Conservation (phyloP, 2,329 filamentous ascomycete genomes). For the Fusarium sp. region DNA sequence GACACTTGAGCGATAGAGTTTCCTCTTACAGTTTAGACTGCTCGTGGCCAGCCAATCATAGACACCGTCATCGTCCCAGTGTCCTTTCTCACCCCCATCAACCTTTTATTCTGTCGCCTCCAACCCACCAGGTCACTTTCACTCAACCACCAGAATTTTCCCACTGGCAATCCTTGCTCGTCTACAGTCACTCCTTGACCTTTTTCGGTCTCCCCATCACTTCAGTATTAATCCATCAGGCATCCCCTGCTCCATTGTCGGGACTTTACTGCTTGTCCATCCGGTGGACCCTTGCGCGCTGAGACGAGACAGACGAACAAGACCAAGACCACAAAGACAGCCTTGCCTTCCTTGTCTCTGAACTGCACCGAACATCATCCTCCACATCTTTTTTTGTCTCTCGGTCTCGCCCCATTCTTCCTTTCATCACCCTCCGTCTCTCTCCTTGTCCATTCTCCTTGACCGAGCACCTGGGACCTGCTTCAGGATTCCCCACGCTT, state of each 20-base stretch:
- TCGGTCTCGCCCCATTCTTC: conserved; percentile 39
- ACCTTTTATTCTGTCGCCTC: conserved; percentile 40
- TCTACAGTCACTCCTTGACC: conserved; percentile 17
- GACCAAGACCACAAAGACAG: conserved; percentile 6
- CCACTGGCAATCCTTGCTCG: conserved; percentile 13
- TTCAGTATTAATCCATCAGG: not conserved
- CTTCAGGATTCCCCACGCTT: conserved; percentile 43
- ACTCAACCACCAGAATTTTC: conserved; percentile 29
- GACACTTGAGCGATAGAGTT: conserved; percentile 3
- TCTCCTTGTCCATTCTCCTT: conserved; percentile 44
- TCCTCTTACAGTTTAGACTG: not conserved
- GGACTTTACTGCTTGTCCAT: conserved; percentile 35
- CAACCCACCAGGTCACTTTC: conserved; percentile 22
- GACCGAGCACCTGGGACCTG: conserved; percentile 42
- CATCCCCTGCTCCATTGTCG: conserved; percentile 9
- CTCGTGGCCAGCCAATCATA: conserved; percentile 19
- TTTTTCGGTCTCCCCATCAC: not conserved
- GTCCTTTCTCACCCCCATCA: not conserved
- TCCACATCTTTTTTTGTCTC: conserved; percentile 34
- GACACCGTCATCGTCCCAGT: conserved; percentile 11
- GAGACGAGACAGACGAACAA: conserved; percentile 12
- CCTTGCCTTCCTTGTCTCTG: conserved; percentile 27
- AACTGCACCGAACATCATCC: conserved; percentile 31
- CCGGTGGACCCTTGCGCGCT: conserved; percentile 36
- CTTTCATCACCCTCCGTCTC: conserved; percentile 4